Evolutionary conservation across 345 rosid species (phyloP).

Genomic region (Aquilaria malaccensis): DNA sequence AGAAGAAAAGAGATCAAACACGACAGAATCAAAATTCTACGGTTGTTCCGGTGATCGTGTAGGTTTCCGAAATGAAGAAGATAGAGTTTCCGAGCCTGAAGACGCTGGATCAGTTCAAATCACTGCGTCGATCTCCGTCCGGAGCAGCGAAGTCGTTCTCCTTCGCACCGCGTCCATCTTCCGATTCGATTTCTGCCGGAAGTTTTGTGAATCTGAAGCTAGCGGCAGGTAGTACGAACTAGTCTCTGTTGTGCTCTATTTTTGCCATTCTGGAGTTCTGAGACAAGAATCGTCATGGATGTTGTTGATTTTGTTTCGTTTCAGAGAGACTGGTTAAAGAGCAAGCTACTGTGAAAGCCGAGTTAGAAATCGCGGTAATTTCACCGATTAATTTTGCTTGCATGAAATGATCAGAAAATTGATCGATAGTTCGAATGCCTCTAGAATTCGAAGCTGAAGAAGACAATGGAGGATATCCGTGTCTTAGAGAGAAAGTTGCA

Average conservation of each 20-base stretch:
- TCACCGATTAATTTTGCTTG: not conserved
- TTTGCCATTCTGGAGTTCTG: not conserved
- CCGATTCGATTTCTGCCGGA: conserved; percentile 48
- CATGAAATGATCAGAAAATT: conserved; percentile 12
- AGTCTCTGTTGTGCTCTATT: conserved; percentile 1
- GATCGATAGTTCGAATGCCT: conserved; percentile 9
- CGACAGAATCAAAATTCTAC: not conserved
- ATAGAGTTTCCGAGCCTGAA: conserved; percentile 59
- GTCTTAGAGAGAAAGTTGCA: conserved; percentile 79
- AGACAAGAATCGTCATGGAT: conserved; percentile 15
- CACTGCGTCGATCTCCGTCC: conserved; percentile 30
- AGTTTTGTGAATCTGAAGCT: conserved; percentile 75
- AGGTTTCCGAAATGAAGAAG: conserved; percentile 52
- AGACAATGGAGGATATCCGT: conserved; percentile 50
- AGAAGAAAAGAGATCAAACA: too few relatives aligned
- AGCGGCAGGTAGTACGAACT: conserved; percentile 56
- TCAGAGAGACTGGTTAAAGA: conserved; percentile 86
- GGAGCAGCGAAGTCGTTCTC: conserved; percentile 49
- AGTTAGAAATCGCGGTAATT: conserved; percentile 84
- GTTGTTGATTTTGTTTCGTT: conserved; percentile 20
- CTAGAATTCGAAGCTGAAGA: conserved; percentile 79
- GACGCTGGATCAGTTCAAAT: conserved; percentile 55
- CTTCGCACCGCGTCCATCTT: conserved; percentile 41
- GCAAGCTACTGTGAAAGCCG: conserved; percentile 77
- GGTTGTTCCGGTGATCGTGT: not conserved